A percentile compares a stretch with the other conserved stretches of the same genome.
These are phyloP conservation scores for Melampsora americana DNA, from an alignment of 1,284 basidiomycete species.

Conservation along the genomic window DNA sequence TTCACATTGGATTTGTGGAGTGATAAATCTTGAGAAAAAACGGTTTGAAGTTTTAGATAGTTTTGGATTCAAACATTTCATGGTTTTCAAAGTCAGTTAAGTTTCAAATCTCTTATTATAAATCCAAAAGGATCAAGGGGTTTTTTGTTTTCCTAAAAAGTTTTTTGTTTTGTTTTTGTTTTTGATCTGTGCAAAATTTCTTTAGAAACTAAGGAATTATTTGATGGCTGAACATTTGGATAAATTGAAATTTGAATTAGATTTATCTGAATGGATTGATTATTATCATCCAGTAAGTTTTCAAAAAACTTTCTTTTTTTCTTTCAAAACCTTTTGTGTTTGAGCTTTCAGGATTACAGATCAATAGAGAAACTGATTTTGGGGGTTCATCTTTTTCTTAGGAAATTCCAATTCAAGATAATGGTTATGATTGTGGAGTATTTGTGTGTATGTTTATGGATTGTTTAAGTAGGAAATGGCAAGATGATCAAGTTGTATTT, in stretches of 20 bases:
- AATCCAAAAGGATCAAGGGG: too few relatives aligned
- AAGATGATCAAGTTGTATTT: constrained; percentile 38
- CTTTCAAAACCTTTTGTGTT: constrained; percentile 21
- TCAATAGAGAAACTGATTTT: neutral
- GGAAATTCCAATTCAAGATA: constrained; percentile 51
- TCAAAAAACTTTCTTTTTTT: too few relatives aligned
- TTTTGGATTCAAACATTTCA: constrained; percentile 47
- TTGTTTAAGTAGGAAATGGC: constrained; percentile 49
- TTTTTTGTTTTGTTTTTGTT: neutral
- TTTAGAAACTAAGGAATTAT: constrained; percentile 49
- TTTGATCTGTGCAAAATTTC: neutral
- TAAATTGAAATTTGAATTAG: constrained; percentile 50
- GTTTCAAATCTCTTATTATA: neutral
- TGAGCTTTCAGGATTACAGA: constrained; percentile 43
- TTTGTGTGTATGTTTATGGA: constrained; percentile 53
- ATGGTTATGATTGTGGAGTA: constrained; percentile 54
- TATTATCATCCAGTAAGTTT: constrained; percentile 10
- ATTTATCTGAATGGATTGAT: constrained; percentile 49
- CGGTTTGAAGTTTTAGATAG: constrained; percentile 55
- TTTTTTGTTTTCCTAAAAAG: neutral
- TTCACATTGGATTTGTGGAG: constrained; percentile 53
- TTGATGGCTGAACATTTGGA: constrained; percentile 49
- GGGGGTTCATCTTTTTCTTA: neutral
- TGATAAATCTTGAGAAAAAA: constrained; percentile 51
- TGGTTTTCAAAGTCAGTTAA: constrained; percentile 45